These are phyloP conservation scores for Leccinum huronense DNA, from an alignment of 1,284 basidiomycete genomes.

Conservation along the genomic window DNA sequence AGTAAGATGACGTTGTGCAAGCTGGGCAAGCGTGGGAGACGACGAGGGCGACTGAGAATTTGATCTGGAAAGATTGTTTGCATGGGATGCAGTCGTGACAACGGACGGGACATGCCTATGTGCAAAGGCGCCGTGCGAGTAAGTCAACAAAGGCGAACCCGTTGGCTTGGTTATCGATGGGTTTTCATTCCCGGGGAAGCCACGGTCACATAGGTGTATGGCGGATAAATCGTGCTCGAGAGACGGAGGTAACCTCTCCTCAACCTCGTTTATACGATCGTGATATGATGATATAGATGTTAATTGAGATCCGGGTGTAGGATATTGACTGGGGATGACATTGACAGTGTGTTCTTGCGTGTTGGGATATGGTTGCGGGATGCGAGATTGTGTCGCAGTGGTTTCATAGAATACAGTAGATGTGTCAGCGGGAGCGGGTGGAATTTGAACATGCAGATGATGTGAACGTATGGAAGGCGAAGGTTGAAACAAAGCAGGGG, in stretches of 20 bases:
- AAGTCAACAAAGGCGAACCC: conserved; percentile 16
- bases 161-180: conserved; percentile 4
- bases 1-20: conserved; percentile 28
- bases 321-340: conserved; percentile 38
- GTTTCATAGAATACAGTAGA: conserved; percentile 64
- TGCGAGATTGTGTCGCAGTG: conserved; percentile 35
- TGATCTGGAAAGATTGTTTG: conserved; percentile 30
- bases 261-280: conserved; percentile 22
- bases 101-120: conserved; percentile 41
- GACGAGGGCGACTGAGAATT: conserved; percentile 15
- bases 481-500: conserved; percentile 41
- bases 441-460: conserved; percentile 35
- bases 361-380: conserved; percentile 19
- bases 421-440: conserved; percentile 34
- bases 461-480: conserved; percentile 39
- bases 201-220: conserved; percentile 21
- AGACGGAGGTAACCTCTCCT: conserved; percentile 15
- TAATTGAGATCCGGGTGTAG: conserved; percentile 43
- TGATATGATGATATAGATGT: conserved; percentile 36
- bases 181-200: conserved; percentile 11
- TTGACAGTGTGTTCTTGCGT: conserved; percentile 26
- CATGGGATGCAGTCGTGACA: conserved; percentile 39
- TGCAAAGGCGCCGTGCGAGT: conserved; percentile 22
- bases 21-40: conserved; percentile 25
- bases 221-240: conserved; percentile 25